Evolutionary conservation across 208 protist species (phyloP), one percentile per base, ranked within the genome.

Genomic region (Crithidia sp.): DNA sequence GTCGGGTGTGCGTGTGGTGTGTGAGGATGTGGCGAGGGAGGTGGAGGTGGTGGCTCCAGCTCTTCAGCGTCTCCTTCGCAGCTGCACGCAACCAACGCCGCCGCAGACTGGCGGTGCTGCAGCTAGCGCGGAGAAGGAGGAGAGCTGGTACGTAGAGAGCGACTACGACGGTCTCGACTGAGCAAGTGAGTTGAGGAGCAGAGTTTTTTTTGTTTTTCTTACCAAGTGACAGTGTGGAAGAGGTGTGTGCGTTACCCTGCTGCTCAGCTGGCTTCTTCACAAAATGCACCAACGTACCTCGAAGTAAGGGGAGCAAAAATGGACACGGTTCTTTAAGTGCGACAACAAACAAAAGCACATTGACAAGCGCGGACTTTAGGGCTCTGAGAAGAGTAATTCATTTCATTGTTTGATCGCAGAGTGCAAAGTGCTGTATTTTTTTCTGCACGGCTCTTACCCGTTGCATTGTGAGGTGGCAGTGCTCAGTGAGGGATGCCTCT

Each of bases 91-190:
- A 28, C 28, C 28, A 28, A 28, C 28, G 28, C 28, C 28, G 28
- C 28, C 28, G 28, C 28, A 28, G 28, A 39, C 43, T 19, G 6
- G 14, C 49, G 3, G 14, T 44, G 17, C 7, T 47, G 7, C 47
- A 1, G 36, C 7, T 3, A 7, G 10, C 12, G 8, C 64, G 17
- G 50, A 13, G 37, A 7, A 28, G 17, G 67, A 65, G 13, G 53
- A 61, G 19, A 66, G 55, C 14, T 79, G 74, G 74, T 79, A 79
- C 49, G 28, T 39, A 2, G 74, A 79, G 74, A 67, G 69, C 50
- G 67, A 79, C 49, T 74, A 65, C 49, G 74, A 79, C 17, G 74
- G 74, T 0, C 62, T 79, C 47, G 74, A 79, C 52, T 79, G 43
- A 68, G 36, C 10, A 19, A 17, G 61, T 62, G 7, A 6, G 17